Evolutionary conservation across 2,329 filamentous ascomycete genomes (phyloP).

Genomic region (Ophiostoma pallidulum): DNA sequence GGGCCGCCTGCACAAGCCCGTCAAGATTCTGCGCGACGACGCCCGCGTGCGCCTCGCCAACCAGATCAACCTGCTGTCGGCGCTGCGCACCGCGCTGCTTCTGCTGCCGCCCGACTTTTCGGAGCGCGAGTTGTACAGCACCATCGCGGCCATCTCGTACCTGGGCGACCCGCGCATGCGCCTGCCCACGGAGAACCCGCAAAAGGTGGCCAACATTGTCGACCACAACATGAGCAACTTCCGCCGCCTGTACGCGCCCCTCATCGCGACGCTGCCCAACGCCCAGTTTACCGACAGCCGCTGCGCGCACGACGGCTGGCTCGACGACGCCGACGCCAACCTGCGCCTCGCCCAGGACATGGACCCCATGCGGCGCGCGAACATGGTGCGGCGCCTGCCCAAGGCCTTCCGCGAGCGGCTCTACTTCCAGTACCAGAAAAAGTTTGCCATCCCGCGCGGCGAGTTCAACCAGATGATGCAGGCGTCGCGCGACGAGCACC

Average conservation of each 20-base stretch:
- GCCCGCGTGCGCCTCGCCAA: constrained; percentile 87
- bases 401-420: constrained; percentile 78
- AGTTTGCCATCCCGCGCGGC: constrained; percentile 72
- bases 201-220: constrained; percentile 92
- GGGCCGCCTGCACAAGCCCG: constrained; percentile 89
- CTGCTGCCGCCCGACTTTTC: constrained; percentile 77
- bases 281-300: constrained; percentile 63
- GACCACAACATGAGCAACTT: constrained; percentile 86
- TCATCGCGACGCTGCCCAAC: constrained; percentile 86
- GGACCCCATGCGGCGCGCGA: constrained; percentile 80
- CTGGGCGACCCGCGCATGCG: constrained; percentile 94
- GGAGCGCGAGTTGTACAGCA: constrained; percentile 79
- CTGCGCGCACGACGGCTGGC: constrained; percentile 50
- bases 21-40: constrained; percentile 94
- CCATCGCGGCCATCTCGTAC: constrained; percentile 88
- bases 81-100: constrained; percentile 78
- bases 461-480: constrained; percentile 83
- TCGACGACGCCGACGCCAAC: constrained; percentile 54
- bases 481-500: constrained; percentile 59
- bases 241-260: constrained; percentile 77
- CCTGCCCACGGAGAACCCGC: constrained; percentile 78
- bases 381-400: constrained; percentile 91
- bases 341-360: constrained; percentile 76
- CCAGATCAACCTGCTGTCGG: constrained; percentile 89
- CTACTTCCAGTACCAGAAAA: constrained; percentile 91